Conservation (phyloP, 768 basidiomycete species). For the Russula olivacea region DNA sequence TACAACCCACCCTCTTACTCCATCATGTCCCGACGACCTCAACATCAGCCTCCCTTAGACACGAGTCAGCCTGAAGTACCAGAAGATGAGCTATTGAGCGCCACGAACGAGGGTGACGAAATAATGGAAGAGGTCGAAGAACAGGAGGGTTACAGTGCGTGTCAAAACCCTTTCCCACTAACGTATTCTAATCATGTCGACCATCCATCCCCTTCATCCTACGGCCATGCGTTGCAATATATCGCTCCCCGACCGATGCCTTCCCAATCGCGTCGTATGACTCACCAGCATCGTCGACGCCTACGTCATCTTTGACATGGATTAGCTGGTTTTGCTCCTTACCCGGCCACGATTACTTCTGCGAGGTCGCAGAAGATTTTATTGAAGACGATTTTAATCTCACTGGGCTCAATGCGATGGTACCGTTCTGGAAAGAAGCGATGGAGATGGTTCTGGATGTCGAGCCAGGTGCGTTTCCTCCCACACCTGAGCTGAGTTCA, state of each 20-base stretch:
- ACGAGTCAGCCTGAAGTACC: slow-evolving; percentile 48
- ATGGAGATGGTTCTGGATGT: slow-evolving; percentile 99
- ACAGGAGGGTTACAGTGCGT: slow-evolving; percentile 76
- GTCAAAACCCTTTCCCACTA: slow-evolving; percentile 10
- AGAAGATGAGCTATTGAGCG: slow-evolving; percentile 59
- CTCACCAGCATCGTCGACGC: slow-evolving; percentile 72
- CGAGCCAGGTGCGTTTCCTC: slow-evolving; percentile 77
- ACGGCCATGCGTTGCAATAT: background rate
- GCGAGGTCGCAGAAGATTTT: slow-evolving; percentile 97
- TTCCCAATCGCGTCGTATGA: slow-evolving; percentile 8
- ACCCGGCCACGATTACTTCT: slow-evolving; percentile 96
- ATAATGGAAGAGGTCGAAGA: slow-evolving; percentile 68
- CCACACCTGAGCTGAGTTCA: slow-evolving; percentile 2
- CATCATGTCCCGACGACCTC: slow-evolving; percentile 36
- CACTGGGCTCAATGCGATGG: slow-evolving; percentile 90
- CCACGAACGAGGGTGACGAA: slow-evolving; percentile 60
- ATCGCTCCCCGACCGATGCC: slow-evolving; percentile 1
- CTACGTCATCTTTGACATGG: slow-evolving; percentile 90
- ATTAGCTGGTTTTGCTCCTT: slow-evolving; percentile 95
- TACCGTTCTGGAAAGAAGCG: slow-evolving; percentile 99
- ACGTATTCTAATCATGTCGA: slow-evolving; percentile 15
- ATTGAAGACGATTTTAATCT: slow-evolving; percentile 99
- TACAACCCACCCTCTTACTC: background rate
- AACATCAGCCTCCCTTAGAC: slow-evolving; percentile 33
- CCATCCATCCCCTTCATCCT: background rate